A percentile compares a stretch with the other conserved stretches of the same genome.
phyloP scores from a whole-genome alignment of 345 rosid genomes.

The Corchorus olitorius region DNA sequence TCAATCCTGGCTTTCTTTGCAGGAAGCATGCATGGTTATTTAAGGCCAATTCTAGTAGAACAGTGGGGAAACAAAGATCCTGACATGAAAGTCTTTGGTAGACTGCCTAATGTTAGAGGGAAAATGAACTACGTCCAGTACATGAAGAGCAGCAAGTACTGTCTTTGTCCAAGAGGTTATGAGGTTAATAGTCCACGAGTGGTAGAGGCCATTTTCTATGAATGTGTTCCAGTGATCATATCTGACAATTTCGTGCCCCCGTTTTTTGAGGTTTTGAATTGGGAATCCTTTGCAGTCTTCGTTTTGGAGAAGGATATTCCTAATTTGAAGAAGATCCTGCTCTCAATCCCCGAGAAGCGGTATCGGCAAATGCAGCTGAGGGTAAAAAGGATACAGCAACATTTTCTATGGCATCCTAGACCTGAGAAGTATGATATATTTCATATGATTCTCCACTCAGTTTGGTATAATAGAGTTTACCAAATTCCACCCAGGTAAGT shows the following conservation, averaged over 20 bases:
- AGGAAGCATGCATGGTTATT: conserved; percentile 87
- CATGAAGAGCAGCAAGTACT: conserved; percentile 96
- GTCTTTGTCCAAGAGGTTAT: conserved; percentile 90
- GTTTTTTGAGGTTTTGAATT: conserved; percentile 71
- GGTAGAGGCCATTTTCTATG: conserved; percentile 85
- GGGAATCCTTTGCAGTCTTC: conserved; percentile 93
- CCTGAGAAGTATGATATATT: conserved; percentile 81
- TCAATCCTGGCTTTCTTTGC: conserved; percentile 87
- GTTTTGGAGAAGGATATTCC: conserved; percentile 85
- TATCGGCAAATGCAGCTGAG: conserved; percentile 69
- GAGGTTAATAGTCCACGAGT: conserved; percentile 96
- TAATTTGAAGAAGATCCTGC: conserved; percentile 72
- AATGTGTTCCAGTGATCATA: conserved; percentile 91
- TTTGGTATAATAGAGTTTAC: conserved; percentile 86
- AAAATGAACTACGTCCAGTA: conserved; percentile 62
- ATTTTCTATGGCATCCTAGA: conserved; percentile 89
- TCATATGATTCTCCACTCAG: conserved; percentile 93
- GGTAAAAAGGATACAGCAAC: conserved; percentile 82
- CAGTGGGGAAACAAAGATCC: conserved; percentile 85
- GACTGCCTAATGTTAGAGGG: conserved; percentile 59
- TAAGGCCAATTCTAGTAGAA: conserved; percentile 71
- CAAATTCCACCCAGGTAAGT: conserved; percentile 41
- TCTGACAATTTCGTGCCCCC: conserved; percentile 94
- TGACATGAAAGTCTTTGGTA: conserved; percentile 77
- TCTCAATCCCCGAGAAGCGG: conserved; percentile 58